phyloP scores from a whole-genome alignment of 2,329 filamentous ascomycete species.

The Beauveria australis region DNA sequence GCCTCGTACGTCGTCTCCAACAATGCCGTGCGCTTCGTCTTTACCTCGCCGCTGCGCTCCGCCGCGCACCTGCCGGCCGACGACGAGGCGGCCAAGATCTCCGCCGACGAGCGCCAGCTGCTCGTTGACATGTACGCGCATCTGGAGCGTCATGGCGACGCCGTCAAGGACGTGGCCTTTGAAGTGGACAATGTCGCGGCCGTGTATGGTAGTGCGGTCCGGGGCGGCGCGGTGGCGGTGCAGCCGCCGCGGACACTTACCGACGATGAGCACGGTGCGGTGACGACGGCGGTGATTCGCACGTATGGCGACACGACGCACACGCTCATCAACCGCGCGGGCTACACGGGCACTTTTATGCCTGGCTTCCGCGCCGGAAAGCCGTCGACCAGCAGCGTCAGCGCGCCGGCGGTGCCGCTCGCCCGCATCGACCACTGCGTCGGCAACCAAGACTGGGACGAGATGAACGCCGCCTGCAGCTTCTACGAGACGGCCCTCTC shows the following conservation, averaged over 20 bases:
- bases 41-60: conserved; percentile 72
- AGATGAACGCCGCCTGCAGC: conserved; percentile 61
- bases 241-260: conserved; percentile 45
- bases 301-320: conserved; percentile 96
- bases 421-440: conserved; percentile 90
- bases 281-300: conserved; percentile 70
- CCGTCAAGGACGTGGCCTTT: conserved; percentile 90
- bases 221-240: conserved; percentile 54
- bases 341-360: conserved; percentile 70
- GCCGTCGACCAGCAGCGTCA: conserved; percentile 26
- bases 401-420: conserved; percentile 57
- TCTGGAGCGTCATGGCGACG: conserved; percentile 82
- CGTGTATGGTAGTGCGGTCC: conserved; percentile 68
- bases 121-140: conserved; percentile 73
- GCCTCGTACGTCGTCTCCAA: conserved; percentile 81
- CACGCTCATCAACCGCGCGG: conserved; percentile 68
- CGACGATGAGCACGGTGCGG: conserved; percentile 56
- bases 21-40: conserved; percentile 68
- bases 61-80: conserved; percentile 44
- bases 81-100: conserved; percentile 47
- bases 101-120: conserved; percentile 53
- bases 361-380: conserved; percentile 65
- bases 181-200: conserved; percentile 83
- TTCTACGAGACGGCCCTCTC: conserved; percentile 83
- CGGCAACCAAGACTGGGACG: conserved; percentile 91